A percentile compares a stretch with the other conserved stretches of the same genome.
These are phyloP conservation scores for Hansenula anomala DNA, from an alignment of 1,139 yeast species.

Conservation along the genomic window DNA sequence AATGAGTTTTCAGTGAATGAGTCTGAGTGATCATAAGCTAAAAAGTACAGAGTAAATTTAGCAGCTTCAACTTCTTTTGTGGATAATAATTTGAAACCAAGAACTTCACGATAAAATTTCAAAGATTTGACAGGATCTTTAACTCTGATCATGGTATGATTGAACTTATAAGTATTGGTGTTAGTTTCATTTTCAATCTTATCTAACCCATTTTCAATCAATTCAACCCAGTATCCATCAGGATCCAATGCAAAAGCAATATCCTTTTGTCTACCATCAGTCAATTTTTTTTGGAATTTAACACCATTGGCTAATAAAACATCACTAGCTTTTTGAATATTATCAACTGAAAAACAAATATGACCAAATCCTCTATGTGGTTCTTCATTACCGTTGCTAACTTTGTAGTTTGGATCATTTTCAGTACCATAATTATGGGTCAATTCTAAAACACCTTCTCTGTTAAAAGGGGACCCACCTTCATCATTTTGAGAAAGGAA, in stretches of 20 bases:
- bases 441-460: slow-evolving; percentile 79
- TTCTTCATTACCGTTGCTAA: slow-evolving; percentile 78
- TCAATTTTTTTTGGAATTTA: slow-evolving; percentile 70
- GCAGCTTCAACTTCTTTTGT: slow-evolving; percentile 58
- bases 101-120: slow-evolving; percentile 66
- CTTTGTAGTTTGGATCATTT: slow-evolving; percentile 47
- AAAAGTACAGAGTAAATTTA: slow-evolving; percentile 78
- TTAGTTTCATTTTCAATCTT: slow-evolving; percentile 37
- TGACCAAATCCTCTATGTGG: slow-evolving; percentile 94
- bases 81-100: slow-evolving; percentile 74
- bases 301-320: slow-evolving; percentile 58
- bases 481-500: slow-evolving; percentile 53
- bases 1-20: slow-evolving; percentile 31
- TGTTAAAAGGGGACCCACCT: slow-evolving; percentile 47
- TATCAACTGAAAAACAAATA: slow-evolving; percentile 81
- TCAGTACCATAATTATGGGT: slow-evolving; percentile 80
- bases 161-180: slow-evolving; percentile 51
- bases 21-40: slow-evolving; percentile 55
- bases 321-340: slow-evolving; percentile 59
- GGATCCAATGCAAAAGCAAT: slow-evolving; percentile 96
- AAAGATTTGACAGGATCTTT: slow-evolving; percentile 77
- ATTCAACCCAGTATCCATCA: slow-evolving; percentile 94
- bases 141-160: slow-evolving; percentile 91
- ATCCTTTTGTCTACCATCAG: slow-evolving; percentile 87
- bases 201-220: slow-evolving; percentile 56